phyloP scores from a whole-genome alignment of 2,329 filamentous ascomycete genomes.

The Colletotrichum tamarilloi region DNA sequence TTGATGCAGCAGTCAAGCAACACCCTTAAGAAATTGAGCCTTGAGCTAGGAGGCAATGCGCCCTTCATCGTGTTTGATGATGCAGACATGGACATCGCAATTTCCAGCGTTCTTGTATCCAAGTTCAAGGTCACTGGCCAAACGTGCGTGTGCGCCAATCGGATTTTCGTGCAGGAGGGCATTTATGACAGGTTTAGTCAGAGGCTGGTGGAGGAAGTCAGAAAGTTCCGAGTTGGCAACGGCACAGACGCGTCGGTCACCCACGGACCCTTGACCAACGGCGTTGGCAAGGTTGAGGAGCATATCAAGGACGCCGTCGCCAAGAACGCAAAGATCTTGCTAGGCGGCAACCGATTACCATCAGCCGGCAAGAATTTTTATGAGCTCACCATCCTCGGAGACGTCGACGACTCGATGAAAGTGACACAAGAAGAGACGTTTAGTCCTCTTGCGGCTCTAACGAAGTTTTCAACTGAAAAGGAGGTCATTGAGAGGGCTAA shows the following conservation, averaged over 20 bases:
- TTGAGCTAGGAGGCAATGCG: slow-evolving; percentile 94
- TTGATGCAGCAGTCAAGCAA: slow-evolving; percentile 90
- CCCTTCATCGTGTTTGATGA: slow-evolving; percentile 98
- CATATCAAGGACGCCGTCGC: slow-evolving; percentile 73
- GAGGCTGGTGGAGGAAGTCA: slow-evolving; percentile 78
- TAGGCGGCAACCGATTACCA: slow-evolving; percentile 70
- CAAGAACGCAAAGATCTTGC: slow-evolving; percentile 56
- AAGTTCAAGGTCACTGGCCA: slow-evolving; percentile 97
- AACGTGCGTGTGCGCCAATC: slow-evolving; percentile 92
- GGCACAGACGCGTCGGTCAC: slow-evolving; percentile 69
- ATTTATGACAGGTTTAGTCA: slow-evolving; percentile 81
- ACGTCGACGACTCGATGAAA: slow-evolving; percentile 75
- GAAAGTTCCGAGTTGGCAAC: slow-evolving; percentile 78
- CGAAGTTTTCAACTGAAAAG: slow-evolving; percentile 76
- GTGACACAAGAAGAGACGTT: slow-evolving; percentile 79
- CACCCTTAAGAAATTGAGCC: slow-evolving; percentile 85
- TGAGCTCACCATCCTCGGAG: slow-evolving; percentile 76
- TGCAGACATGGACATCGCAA: slow-evolving; percentile 86
- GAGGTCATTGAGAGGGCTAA: slow-evolving; percentile 78
- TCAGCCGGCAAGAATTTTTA: slow-evolving; percentile 78
- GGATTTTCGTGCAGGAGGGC: slow-evolving; percentile 81
- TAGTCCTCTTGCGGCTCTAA: slow-evolving; percentile 77
- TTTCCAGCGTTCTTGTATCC: slow-evolving; percentile 82
- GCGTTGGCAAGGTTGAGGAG: slow-evolving; percentile 70
- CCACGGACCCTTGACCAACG: slow-evolving; percentile 74